Evolutionary conservation across 148 eudicot species (phyloP), one percentile per base, ranked within the genome.

Genomic region (Chenopodium berlandieri): DNA sequence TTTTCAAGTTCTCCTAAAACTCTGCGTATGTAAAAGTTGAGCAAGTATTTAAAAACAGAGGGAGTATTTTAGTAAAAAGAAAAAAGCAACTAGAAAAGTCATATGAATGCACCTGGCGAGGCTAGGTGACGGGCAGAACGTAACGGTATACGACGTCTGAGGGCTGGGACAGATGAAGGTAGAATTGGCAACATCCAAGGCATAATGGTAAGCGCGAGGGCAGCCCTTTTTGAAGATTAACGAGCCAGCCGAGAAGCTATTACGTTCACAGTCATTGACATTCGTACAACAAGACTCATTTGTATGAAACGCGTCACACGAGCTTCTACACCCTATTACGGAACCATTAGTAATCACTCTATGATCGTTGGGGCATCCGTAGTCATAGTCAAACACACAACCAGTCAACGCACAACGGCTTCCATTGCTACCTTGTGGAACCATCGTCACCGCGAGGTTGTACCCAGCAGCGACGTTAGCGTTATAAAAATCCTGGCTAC

Each of bases 381-480:
- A 72, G 48, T 78, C 73, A 13, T 86, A 66, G 76, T 89, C 82
- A 20, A 37, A 82, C 72, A 78, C 63, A 75, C 96, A 92, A 3
- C 93, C 93, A 2, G 91, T 87, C 40, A 22, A 52, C 1, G 79
- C 80, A 60, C 96, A 92, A 50, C 77, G 70, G 37, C 9, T 66
- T 4, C 92, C 89, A 1, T 66, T 25, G 0, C 90, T 91, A 3
- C 88, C 92, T 12, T 82, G 78, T 0, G 96, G 92, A 1, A 52
- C 86, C 40, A 90, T 89, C 54, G 85, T 73, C 81, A 92, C 80
- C 3, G 96, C 89, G 13, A 92, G 85, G 75, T 90, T 92, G 85
- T 90, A 92, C 34, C 96, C 96, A 75, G 85, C 86, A 46, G 90
- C 90, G 8, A 92, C 78, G 79, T 91, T 89, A n/a, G 91, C 91